Conservation (phyloP, 2,329 filamentous ascomycete species). For the Coleophoma cylindrospora region DNA sequence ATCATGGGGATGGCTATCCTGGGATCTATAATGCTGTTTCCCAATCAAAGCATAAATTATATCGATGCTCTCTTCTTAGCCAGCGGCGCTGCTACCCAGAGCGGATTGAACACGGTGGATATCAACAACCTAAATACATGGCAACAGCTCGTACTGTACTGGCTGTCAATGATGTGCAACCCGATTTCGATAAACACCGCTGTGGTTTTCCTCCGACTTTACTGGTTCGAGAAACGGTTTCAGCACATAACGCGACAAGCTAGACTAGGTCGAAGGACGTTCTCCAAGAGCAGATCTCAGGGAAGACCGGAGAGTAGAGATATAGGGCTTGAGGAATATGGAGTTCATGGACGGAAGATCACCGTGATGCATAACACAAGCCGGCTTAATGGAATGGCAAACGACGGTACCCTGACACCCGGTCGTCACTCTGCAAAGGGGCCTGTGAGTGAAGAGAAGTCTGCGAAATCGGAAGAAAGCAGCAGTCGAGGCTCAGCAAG, state of each 20-base stretch:
- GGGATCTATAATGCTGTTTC: constrained; percentile 73
- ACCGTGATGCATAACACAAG: constrained; percentile 57
- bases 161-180: constrained; percentile 69
- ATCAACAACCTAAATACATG: constrained; percentile 64
- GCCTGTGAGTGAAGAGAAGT: constrained; percentile 7
- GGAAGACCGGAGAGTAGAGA: constrained; percentile 34
- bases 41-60: constrained; percentile 59
- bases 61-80: constrained; percentile 88
- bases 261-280: constrained; percentile 59
- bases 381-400: constrained; percentile 46
- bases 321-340: constrained; percentile 37
- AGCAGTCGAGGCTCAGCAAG: constrained; percentile 10
- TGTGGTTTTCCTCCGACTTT: constrained; percentile 87
- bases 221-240: constrained; percentile 98
- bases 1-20: constrained; percentile 70
- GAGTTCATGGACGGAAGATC: constrained; percentile 62
- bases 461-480: constrained; percentile 9
- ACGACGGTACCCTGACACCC: constrained; percentile 47
- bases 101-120: constrained; percentile 79
- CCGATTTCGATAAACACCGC: constrained; percentile 80
- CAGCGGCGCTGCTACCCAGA: constrained; percentile 84
- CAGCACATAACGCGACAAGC: constrained; percentile 76
- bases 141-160: constrained; percentile 68
- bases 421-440: constrained; percentile 5
- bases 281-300: constrained; percentile 47